These are phyloP conservation scores for Cryptococcus sp. DNA, from an alignment of 1,284 basidiomycete genomes.

Conservation along the genomic window DNA sequence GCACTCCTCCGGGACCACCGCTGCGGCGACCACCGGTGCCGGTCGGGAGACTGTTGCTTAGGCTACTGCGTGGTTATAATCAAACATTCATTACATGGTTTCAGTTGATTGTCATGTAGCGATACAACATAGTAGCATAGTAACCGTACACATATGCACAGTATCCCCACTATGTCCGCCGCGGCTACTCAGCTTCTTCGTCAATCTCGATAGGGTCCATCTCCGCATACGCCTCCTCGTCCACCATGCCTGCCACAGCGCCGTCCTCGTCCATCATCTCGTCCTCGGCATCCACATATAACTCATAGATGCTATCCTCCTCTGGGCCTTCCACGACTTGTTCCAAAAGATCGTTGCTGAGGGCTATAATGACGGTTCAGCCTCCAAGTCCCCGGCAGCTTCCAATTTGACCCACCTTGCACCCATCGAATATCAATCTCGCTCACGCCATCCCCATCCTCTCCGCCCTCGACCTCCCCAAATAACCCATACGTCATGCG, in stretches of 20 bases:
- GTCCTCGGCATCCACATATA: slow-evolving; percentile 53
- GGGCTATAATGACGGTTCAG: slow-evolving; percentile 51
- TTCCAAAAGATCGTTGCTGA: slow-evolving; percentile 66
- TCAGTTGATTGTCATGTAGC: no score
- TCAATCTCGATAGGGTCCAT: neutral
- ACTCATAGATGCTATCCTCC: slow-evolving; percentile 63
- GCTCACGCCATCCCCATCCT: neutral
- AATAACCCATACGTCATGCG: slow-evolving; percentile 68
- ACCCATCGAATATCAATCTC: slow-evolving; percentile 26
- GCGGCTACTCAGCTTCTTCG: no score
- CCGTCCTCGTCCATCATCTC: slow-evolving; percentile 17
- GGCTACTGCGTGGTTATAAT: no score
- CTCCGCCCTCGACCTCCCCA: slow-evolving; percentile 25
- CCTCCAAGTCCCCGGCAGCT: neutral
- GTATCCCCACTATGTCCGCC: no score
- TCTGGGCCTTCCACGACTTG: slow-evolving; percentile 69
- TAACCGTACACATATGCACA: no score
- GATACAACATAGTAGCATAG: no score
- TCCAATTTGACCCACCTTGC: slow-evolving; percentile 32
- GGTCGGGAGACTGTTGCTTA: no score
- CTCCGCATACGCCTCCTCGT: slow-evolving; percentile 13
- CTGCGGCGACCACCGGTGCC: no score
- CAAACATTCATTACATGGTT: no score
- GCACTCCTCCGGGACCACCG: no score
- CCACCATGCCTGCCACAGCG: slow-evolving; percentile 8